phyloP scores from a whole-genome alignment of 2,329 filamentous ascomycete species.

The Diaporthe sp. region DNA sequence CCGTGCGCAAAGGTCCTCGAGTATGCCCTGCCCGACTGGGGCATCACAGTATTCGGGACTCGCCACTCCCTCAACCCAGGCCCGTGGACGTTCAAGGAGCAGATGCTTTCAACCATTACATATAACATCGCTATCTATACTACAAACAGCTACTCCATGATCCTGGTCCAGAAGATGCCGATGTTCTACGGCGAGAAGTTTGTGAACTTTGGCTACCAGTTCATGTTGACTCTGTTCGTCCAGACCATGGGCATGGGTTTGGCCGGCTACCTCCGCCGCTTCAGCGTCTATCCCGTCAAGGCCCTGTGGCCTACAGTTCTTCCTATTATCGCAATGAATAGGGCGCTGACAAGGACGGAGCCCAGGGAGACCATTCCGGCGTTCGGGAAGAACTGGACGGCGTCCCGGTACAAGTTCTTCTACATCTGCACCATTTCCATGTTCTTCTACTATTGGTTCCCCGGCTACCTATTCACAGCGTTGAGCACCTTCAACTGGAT shows the following conservation, averaged over 20 bases:
- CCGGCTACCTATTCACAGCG: slow-evolving; percentile 60
- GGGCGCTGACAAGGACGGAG: slow-evolving; percentile 51
- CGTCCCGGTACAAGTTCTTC: slow-evolving; percentile 61
- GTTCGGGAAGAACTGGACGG: slow-evolving; percentile 50
- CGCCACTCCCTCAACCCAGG: slow-evolving; percentile 58
- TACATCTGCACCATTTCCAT: slow-evolving; percentile 54
- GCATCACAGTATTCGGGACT: slow-evolving; percentile 57
- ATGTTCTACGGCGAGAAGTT: slow-evolving; percentile 60
- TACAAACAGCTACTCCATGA: slow-evolving; percentile 53
- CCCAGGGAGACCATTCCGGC: slow-evolving; percentile 57
- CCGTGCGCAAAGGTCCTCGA: slow-evolving; percentile 62
- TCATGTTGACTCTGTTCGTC: slow-evolving; percentile 57
- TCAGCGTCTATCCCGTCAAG: slow-evolving; percentile 56
- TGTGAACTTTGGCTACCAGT: slow-evolving; percentile 57
- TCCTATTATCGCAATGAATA: slow-evolving; percentile 54
- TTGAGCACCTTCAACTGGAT: slow-evolving; percentile 64
- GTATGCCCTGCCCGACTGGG: slow-evolving; percentile 59
- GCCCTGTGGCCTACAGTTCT: slow-evolving; percentile 59
- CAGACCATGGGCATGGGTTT: slow-evolving; percentile 61
- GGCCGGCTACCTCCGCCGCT: slow-evolving; percentile 55
- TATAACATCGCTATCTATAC: slow-evolving; percentile 55
- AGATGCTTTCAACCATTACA: slow-evolving; percentile 58
- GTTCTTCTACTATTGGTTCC: slow-evolving; percentile 64
- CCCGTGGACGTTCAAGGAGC: slow-evolving; percentile 59
- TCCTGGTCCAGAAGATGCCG: slow-evolving; percentile 51